Base-by-base conservation (phyloP, 169 alveolate species). In the Miamiensis avidus region DNA sequence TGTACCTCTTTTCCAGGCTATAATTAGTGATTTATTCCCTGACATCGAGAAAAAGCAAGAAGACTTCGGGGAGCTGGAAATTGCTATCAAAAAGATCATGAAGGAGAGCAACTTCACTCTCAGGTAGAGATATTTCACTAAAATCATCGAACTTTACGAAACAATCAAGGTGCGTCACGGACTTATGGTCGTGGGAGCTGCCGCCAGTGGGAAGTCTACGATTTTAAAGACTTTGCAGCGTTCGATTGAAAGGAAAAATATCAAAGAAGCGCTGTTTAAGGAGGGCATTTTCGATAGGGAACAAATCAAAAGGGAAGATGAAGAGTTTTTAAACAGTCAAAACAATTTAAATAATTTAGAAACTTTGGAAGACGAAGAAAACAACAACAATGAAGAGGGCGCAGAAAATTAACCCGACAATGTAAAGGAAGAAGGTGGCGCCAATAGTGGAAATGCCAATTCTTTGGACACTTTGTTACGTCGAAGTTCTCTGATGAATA, bases 131-230 rank as follows among this genome's bases (percentile, higher is more conserved):
- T 86, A 81, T 72, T 81, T 79, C 32, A 75, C 77, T 11, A 96
- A 96, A 92, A 92, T 93, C 76, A 87, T 95, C n/a, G 94, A 97
- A 92, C 88, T 97, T 6, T 94, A 94, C 91, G 98, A 96, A 90
- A 97, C 98, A 20, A 93, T 97, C 28, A 85, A 94, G 83, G 98
- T 96, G 33, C 95, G 99, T 83, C 99, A 97, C 89, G 99, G 98
- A 15, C 92, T 97, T 73, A 97, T 97, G 98, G 93, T 97, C 31
- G 98, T 97, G 0, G 99, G 99, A 1, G 91, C 91, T 26, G 91
- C 98, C 0, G 94, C 94, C 49, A 93, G 97, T 73, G 98, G 98
- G 11, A 97, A 97, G 91, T 89, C 98, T 30, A 82, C 94, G 33
- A 78, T 76, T 34, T 34, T 69, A 33, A 88, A 69, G 33, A 81